Conservation (phyloP, 257 asterid genomes). For the Primulina huaijiensis region DNA sequence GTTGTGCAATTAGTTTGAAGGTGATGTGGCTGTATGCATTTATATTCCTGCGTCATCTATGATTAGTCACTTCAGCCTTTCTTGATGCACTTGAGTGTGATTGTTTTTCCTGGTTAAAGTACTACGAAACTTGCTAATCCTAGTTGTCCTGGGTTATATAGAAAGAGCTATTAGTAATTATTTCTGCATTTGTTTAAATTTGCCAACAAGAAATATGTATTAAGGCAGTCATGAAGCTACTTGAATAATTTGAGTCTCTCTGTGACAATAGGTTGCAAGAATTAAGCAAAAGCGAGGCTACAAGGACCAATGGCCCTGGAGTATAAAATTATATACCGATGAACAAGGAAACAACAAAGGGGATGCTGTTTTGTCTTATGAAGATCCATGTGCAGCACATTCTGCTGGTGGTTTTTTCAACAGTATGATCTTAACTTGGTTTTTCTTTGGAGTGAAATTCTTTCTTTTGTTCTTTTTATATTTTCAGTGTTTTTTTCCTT, state of each 20-base stretch:
- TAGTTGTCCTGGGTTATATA: background rate
- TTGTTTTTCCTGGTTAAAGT: background rate
- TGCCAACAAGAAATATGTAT: background rate
- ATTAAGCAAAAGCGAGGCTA: conserved; percentile 97
- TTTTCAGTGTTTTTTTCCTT: conserved; percentile 10
- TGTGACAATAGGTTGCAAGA: conserved; percentile 71
- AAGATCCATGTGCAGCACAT: conserved; percentile 99
- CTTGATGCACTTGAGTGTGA: conserved; percentile 4
- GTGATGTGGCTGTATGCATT: conserved; percentile 14
- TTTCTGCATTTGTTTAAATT: conserved; percentile 1
- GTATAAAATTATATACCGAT: conserved; percentile 89
- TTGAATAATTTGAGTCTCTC: conserved; percentile 7
- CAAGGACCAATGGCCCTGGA: conserved; percentile 99
- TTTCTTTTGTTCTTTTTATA: background rate
- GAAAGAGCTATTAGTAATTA: background rate
- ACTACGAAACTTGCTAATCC: background rate
- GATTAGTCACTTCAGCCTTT: background rate
- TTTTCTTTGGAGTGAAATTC: conserved; percentile 7
- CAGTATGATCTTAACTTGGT: conserved; percentile 41
- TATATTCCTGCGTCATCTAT: background rate
- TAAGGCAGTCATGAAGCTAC: conserved; percentile 1
- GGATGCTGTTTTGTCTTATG: conserved; percentile 92
- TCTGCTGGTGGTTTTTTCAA: conserved; percentile 96
- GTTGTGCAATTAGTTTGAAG: conserved; percentile 7
- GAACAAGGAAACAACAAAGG: conserved; percentile 97